Conservation (phyloP, 2,329 filamentous ascomycete genomes). For the Colletotrichum liriopes region DNA sequence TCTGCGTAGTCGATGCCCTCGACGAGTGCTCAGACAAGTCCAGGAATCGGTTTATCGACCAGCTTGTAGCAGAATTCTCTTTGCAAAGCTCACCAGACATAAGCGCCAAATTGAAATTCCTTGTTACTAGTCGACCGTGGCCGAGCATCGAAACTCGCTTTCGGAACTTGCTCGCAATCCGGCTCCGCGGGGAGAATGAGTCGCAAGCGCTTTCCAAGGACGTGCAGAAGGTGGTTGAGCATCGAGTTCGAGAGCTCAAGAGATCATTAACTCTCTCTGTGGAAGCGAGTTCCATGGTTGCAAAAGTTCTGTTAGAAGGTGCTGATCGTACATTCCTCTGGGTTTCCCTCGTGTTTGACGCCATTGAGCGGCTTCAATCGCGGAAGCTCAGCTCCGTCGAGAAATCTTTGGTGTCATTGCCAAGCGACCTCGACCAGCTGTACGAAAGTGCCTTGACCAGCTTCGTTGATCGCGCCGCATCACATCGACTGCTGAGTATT, state of each 20-base stretch:
- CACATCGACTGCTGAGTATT: slow-evolving; percentile 7
- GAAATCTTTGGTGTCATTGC: background rate
- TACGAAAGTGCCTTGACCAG: slow-evolving; percentile 22
- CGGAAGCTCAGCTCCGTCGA: slow-evolving; percentile 21
- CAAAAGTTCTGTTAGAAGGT: background rate
- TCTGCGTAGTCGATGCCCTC: slow-evolving; percentile 29
- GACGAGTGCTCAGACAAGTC: slow-evolving; percentile 32
- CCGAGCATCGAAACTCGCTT: slow-evolving; percentile 15
- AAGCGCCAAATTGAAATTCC: slow-evolving; percentile 8
- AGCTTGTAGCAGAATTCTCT: slow-evolving; percentile 1
- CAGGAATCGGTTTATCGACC: slow-evolving; percentile 9
- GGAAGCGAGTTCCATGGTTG: background rate
- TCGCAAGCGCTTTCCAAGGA: slow-evolving; percentile 7
- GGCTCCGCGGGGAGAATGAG: slow-evolving; percentile 33
- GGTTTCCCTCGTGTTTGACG: slow-evolving; percentile 26
- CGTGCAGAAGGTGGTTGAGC: background rate
- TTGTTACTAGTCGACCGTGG: slow-evolving; percentile 34
- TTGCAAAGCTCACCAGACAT: background rate
- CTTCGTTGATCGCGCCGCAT: background rate
- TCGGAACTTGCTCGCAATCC: background rate
- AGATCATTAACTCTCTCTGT: background rate
- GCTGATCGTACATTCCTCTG: slow-evolving; percentile 26
- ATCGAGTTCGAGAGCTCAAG: background rate
- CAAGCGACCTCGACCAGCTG: slow-evolving; percentile 19
- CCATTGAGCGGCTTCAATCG: slow-evolving; percentile 19